A percentile compares a stretch with the other conserved stretches of the same genome.
These are phyloP conservation scores for Helicosporidium sp. DNA, from an alignment of 139 green algal species.

Conservation along the genomic window DNA sequence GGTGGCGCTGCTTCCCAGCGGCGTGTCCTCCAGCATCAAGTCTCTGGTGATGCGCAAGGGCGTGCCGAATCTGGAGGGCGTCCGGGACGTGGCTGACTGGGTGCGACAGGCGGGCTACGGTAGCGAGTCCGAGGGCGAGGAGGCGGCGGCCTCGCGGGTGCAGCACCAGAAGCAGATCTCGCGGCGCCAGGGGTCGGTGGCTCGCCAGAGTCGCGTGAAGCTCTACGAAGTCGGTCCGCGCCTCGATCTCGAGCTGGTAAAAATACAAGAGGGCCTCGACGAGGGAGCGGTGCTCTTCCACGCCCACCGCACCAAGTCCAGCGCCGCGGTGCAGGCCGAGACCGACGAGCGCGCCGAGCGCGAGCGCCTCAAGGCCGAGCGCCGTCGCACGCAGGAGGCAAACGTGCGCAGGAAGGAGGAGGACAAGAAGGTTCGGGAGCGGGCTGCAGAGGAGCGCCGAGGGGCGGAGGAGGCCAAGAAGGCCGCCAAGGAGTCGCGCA, in stretches of 20 bases:
- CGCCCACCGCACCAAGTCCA: constrained; percentile 35
- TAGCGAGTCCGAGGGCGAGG: constrained; percentile 72
- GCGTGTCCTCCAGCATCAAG: constrained; percentile 37
- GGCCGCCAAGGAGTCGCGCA: constrained; percentile 9
- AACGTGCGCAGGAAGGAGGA: constrained; percentile 42
- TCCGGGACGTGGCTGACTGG: constrained; percentile 74
- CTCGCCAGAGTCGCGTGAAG: constrained; percentile 38
- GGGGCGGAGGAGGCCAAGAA: constrained; percentile 1
- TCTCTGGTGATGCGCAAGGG: constrained; percentile 39
- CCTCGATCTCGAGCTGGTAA: constrained; percentile 75
- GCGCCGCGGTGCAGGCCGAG: constrained; percentile 23
- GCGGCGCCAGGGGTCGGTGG: too few relatives aligned
- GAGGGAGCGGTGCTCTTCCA: constrained; percentile 77
- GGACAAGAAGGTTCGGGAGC: constrained; percentile 27
- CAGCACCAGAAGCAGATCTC: constrained; percentile 21
- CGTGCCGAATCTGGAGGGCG: constrained; percentile 47
- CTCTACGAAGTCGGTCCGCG: constrained; percentile 68
- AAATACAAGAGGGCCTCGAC: constrained; percentile 87
- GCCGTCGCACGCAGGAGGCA: constrained; percentile 17
- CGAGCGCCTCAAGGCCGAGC: neutral
- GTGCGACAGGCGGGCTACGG: constrained; percentile 60
- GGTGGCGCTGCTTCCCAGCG: constrained; percentile 42
- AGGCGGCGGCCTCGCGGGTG: constrained; percentile 42
- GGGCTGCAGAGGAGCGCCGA: neutral
- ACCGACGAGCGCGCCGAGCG: neutral